Evolutionary conservation across 441 rosid genomes (phyloP).

Genomic region (Breynia disticha): DNA sequence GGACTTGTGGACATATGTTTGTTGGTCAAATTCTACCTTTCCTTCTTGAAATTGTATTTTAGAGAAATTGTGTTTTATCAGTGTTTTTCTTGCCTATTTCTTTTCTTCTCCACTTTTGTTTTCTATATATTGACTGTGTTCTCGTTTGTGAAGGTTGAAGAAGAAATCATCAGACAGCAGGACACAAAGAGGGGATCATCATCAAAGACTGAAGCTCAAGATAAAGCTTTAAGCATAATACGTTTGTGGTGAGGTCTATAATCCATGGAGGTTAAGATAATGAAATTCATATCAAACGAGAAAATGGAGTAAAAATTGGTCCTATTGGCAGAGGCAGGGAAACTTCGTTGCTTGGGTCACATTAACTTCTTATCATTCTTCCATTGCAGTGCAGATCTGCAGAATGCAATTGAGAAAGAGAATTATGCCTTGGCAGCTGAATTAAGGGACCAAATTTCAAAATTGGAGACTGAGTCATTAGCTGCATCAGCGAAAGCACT

Average conservation of each 20-base stretch:
- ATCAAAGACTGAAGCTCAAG: conserved; percentile 94
- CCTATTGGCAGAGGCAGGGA: too few species aligned
- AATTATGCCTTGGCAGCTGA: conserved; percentile 73
- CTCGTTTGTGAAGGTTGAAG: conserved; percentile 66
- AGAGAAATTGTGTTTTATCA: background rate
- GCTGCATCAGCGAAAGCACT: conserved; percentile 84
- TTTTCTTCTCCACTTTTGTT: background rate
- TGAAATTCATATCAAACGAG: background rate
- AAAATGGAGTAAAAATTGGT: too few species aligned
- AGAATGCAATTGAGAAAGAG: conserved; percentile 74
- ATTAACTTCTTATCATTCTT: conserved; percentile 12
- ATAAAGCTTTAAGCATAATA: conserved; percentile 66
- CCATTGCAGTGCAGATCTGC: conserved; percentile 72
- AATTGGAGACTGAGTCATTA: conserved; percentile 77
- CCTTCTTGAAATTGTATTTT: background rate
- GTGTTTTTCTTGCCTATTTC: background rate
- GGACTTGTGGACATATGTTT: conserved; percentile 7
- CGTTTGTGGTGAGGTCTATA: conserved; percentile 53
- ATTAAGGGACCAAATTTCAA: conserved; percentile 64
- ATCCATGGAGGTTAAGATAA: background rate
- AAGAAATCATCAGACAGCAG: conserved; percentile 54
- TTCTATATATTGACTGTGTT: conserved; percentile 14
- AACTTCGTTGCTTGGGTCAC: too few species aligned
- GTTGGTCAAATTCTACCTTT: background rate
- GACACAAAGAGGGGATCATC: conserved; percentile 73